Evolutionary conservation across 805 yeast species (phyloP), one percentile per base, ranked within the genome.

Genomic region (Metschnikowia corniflorae): DNA sequence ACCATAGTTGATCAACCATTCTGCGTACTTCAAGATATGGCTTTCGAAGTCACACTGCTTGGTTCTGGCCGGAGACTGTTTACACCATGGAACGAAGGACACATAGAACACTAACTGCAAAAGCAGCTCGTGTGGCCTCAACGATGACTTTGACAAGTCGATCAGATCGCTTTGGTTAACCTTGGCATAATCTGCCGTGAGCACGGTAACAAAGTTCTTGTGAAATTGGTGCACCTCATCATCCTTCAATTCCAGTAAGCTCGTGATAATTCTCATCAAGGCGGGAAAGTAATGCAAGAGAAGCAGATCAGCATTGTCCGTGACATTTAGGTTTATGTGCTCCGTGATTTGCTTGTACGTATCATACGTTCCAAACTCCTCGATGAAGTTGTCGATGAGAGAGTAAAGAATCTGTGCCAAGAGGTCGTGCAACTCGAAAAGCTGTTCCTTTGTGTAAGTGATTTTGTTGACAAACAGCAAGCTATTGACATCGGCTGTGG

Each of bases 1-100:
- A 26, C 91, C 93, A 20, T 73, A 63, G 32, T 76, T 75, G 7
- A 82, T 77, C 13, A 77, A 70, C 32, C 61, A 57, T 24, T 74
- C 74, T 63, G 82, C 71, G 39, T 86, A 85, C 20, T 66, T 67
- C 42, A 80, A 74, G 18, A 82, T 75, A 28, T 71, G 73, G 17
- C 61, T 61, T 26, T 71, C 71, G 47, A 81, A 82, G 43, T 80
- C 80, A 42, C 68, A 73, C 20, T 65, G 60, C 17, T 49, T 43
- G 7, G 57, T 65, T 42, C 82, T 65, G 5, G 54, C 34, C 2
- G 63, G 52, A 4, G 69, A 63, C 7, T 58, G 44, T 50, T 82
- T 83, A 54, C 87, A 81, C 89, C 88, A 82, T 6, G 73, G 68
- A 35, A 79, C 74, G 49, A 82, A 79, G 33, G 67, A 66, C 1